These are phyloP conservation scores for Ogataea degrootiae DNA, from an alignment of 805 yeast species.

Conservation along the genomic window DNA sequence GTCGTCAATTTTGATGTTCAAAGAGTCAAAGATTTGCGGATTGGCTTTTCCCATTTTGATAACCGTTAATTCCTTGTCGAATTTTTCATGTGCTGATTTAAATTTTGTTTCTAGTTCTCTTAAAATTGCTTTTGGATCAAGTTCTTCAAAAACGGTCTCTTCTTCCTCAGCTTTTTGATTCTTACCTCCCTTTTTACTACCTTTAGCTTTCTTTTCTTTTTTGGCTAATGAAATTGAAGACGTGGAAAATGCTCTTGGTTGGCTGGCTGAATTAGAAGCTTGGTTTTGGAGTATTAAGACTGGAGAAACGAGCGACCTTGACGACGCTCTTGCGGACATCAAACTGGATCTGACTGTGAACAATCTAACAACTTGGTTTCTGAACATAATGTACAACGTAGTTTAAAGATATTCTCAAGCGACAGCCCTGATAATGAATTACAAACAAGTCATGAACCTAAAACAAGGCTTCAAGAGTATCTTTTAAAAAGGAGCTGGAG, in stretches of 20 bases:
- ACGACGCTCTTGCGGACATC: too few species aligned
- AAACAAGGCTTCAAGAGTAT: too few species aligned
- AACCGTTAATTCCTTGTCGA: slow-evolving; percentile 53
- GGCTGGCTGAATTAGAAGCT: too few species aligned
- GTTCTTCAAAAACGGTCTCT: slow-evolving; percentile 19
- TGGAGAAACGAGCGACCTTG: neutral
- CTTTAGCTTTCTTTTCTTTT: slow-evolving; percentile 7
- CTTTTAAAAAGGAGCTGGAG: too few species aligned
- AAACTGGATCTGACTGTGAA: neutral
- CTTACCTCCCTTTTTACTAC: slow-evolving; percentile 4
- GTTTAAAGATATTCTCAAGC: too few species aligned
- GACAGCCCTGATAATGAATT: too few species aligned
- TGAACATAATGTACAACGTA: neutral
- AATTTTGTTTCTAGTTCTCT: slow-evolving; percentile 39
- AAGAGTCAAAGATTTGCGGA: slow-evolving; percentile 58
- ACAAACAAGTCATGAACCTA: too few species aligned
- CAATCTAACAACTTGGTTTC: neutral
- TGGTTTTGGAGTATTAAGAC: neutral
- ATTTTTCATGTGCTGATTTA: slow-evolving; percentile 44
- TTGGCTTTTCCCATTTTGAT: slow-evolving; percentile 66
- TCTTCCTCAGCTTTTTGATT: slow-evolving; percentile 9
- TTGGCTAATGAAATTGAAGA: slow-evolving; percentile 7
- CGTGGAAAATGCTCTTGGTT: slow-evolving; percentile 3
- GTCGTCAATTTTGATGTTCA: slow-evolving; percentile 47
- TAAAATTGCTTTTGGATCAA: slow-evolving; percentile 30